phyloP scores from a whole-genome alignment of 2,329 filamentous ascomycete genomes.

The Ceratocystis huliohia region DNA sequence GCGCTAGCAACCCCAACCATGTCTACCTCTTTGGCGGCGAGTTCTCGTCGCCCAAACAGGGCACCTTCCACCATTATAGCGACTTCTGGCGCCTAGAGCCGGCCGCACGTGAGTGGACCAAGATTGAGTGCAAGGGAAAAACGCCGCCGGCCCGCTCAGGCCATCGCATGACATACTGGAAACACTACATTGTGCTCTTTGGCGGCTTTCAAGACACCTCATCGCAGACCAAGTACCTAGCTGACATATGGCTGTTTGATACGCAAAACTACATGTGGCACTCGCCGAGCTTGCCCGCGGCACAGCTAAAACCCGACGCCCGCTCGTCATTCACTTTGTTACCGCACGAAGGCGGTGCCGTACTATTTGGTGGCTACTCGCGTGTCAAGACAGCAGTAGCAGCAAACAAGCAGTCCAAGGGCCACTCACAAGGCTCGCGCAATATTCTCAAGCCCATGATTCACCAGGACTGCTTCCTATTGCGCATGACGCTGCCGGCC shows the following conservation, averaged over 20 bases:
- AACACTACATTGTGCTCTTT: slow-evolving; percentile 91
- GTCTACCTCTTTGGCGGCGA: slow-evolving; percentile 93
- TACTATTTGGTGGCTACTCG: slow-evolving; percentile 88
- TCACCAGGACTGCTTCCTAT: slow-evolving; percentile 89
- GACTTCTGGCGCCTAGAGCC: slow-evolving; percentile 95
- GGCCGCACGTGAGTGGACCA: slow-evolving; percentile 73
- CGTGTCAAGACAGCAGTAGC: slow-evolving; percentile 62
- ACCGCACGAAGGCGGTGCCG: slow-evolving; percentile 79
- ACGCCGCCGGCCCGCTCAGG: slow-evolving; percentile 75
- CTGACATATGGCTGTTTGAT: slow-evolving; percentile 93
- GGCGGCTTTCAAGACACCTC: slow-evolving; percentile 96
- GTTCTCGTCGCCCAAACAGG: slow-evolving; percentile 92
- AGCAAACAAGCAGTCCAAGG: slow-evolving; percentile 51
- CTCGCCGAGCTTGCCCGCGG: slow-evolving; percentile 58
- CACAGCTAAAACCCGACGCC: slow-evolving; percentile 76
- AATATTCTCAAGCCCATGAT: slow-evolving; percentile 76
- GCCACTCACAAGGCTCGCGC: slow-evolving; percentile 47
- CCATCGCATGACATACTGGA: slow-evolving; percentile 92
- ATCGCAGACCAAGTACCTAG: slow-evolving; percentile 84
- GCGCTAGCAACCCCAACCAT: slow-evolving; percentile 69
- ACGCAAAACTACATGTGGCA: slow-evolving; percentile 78
- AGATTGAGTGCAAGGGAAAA: slow-evolving; percentile 68
- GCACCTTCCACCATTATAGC: slow-evolving; percentile 98
- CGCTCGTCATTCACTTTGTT: slow-evolving; percentile 85
- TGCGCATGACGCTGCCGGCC: slow-evolving; percentile 63